Conservation (phyloP, 768 basidiomycete species). For the Rhodocollybia butyracea region DNA sequence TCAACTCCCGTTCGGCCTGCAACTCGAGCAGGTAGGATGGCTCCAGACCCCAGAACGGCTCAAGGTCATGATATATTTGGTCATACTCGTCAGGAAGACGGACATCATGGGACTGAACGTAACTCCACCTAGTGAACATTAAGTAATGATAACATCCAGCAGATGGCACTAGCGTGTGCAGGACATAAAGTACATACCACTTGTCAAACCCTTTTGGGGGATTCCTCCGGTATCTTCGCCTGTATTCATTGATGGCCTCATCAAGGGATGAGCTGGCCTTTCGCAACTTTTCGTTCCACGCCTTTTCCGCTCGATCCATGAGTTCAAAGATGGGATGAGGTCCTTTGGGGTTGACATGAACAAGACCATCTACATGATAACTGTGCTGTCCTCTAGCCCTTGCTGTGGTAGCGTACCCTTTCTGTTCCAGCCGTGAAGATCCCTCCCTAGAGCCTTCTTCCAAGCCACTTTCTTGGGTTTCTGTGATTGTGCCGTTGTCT, state of each 20-base stretch:
- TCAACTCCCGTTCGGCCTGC: conserved; percentile 25
- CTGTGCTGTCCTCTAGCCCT: neutral
- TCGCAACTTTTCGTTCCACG: conserved; percentile 35
- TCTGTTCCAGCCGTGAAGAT: neutral
- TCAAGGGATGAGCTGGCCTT: conserved; percentile 34
- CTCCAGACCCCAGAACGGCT: conserved; percentile 40
- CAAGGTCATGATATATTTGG: conserved; percentile 39
- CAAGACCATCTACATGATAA: conserved; percentile 23
- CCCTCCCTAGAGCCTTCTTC: neutral
- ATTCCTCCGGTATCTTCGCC: conserved; percentile 28
- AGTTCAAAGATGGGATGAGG: conserved; percentile 45
- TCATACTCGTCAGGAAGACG: conserved; percentile 55
- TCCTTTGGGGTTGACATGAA: conserved; percentile 32
- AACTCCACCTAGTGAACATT: conserved; percentile 37
- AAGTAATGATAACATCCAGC: neutral
- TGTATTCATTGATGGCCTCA: conserved; percentile 38
- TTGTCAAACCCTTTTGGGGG: conserved; percentile 45
- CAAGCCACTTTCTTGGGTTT: neutral
- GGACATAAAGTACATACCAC: conserved; percentile 36
- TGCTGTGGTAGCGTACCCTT: neutral
- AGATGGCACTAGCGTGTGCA: neutral
- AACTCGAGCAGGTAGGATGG: conserved; percentile 28
- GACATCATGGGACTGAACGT: conserved; percentile 40
- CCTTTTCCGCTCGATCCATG: conserved; percentile 30
- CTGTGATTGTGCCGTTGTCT: neutral